Percentiles rank a stretch among this genome's conserved stretches.
Conservation (phyloP, 2,329 filamentous ascomycete species). For the Colletotrichum graminicola region DNA sequence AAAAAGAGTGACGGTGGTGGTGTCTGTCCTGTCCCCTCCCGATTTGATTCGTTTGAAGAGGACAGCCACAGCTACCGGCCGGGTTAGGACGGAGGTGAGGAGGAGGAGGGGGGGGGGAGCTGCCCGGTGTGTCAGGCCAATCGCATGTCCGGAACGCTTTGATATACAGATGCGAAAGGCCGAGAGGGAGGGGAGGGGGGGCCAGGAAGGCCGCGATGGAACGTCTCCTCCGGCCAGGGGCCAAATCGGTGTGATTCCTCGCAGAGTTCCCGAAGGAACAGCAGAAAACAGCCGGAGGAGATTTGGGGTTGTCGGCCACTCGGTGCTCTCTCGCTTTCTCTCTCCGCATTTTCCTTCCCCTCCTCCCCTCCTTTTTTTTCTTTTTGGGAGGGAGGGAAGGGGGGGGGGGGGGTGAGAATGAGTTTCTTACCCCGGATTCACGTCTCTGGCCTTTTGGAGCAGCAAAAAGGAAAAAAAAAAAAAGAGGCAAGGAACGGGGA, state of each 20-base stretch:
- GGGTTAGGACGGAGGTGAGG: neutral
- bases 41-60: neutral
- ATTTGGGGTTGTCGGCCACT: neutral
- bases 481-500: conserved; percentile 3
- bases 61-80: conserved; percentile 25
- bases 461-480: neutral
- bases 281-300: neutral
- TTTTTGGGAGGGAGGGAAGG: too few relatives aligned
- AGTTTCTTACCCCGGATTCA: conserved; percentile 29
- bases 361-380: neutral
- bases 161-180: conserved; percentile 1
- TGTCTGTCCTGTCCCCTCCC: neutral
- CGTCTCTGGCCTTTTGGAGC: conserved; percentile 7
- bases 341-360: neutral
- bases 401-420: too few relatives aligned
- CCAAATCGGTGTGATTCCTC: conserved; percentile 42
- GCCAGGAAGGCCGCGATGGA: neutral
- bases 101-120: neutral
- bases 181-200: neutral
- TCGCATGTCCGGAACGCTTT: conserved; percentile 2
- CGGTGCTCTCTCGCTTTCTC: neutral
- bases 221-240: conserved; percentile 7
- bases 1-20: neutral
- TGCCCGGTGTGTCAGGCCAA: conserved; percentile 32
- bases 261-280: conserved; percentile 1